Evolutionary conservation across 352 stramenopile species (phyloP), one percentile per base, ranked within the genome.

Genomic region (Phytophthora pluvialis): DNA sequence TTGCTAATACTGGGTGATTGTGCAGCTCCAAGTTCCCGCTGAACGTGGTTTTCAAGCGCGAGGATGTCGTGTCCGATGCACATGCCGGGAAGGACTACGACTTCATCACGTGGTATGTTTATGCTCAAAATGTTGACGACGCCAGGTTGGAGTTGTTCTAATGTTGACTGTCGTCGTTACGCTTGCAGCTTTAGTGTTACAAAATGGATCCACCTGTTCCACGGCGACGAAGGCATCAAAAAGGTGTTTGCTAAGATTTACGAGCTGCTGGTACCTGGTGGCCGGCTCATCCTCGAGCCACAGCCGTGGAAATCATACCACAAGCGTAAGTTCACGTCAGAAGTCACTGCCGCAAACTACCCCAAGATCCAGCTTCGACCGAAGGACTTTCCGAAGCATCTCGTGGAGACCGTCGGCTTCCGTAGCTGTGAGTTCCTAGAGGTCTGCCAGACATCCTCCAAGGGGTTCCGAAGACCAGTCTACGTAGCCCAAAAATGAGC

Each of bases 121-220:
- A 13, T 43, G 25, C 10, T 8, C 2, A 45, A 10, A 16, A 38
- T 16, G 5, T 11, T 31, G 12, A 31, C 13, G 0, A 39, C 21
- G 4, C 25, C 8, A 29, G 15, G 7, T 18, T 42, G 8, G 28
- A 26, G 7, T 2, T n/a, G 35, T 42, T 52, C 25, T 66, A 49
- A 52, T 55, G 29, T 12, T 31, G 3, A 26, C 12, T 36, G 11
- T 49, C 38, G 10, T 50, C 21, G 12, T 49, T 43, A 16, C 46
- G 15, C 53, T 15, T 64, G 15, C 49, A 91, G 88, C 48, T 93
- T 97, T 43, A 96, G 86, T 45, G 86, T 97, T 53, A 93, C 88
- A 9, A 97, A 97, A 73, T 97, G 90, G 90, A 92, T 97, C 38
- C 90, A 97, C 54, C 71, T 97, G 38, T 90, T 94, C 60, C 80